A percentile compares a stretch with the other conserved stretches of the same genome.
These are phyloP conservation scores for Solanum chmielewskii DNA, from an alignment of 257 asterid species.

Conservation along the genomic window DNA sequence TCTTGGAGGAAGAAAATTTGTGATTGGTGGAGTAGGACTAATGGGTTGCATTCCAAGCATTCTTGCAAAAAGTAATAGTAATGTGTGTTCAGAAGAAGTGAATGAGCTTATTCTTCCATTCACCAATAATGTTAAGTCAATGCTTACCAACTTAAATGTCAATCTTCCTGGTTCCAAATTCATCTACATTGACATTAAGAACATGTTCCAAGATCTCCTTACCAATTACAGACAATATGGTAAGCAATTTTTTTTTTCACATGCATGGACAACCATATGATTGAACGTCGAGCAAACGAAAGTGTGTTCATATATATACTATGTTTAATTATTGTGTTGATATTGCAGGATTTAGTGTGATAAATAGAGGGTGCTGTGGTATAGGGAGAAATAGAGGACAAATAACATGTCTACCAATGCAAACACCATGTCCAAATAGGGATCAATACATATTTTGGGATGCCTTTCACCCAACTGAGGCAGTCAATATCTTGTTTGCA, in stretches of 20 bases:
- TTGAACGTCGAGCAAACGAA: background rate
- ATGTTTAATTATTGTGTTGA: background rate
- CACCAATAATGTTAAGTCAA: conserved; percentile 47
- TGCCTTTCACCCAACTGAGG: conserved; percentile 27
- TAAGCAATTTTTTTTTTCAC: background rate
- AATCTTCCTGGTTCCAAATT: conserved; percentile 58
- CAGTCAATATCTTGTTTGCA: conserved; percentile 18
- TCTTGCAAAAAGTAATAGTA: conserved; percentile 42
- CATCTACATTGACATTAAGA: conserved; percentile 43
- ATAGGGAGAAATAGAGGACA: conserved; percentile 2
- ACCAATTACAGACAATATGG: conserved; percentile 59
- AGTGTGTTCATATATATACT: background rate
- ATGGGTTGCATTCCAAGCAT: conserved; percentile 93
- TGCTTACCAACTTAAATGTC: conserved; percentile 46
- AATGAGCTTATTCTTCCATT: conserved; percentile 56
- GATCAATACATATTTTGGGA: conserved; percentile 37
- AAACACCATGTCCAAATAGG: conserved; percentile 22
- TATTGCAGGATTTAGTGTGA: conserved; percentile 27
- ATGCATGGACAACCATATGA: background rate
- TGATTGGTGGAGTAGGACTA: conserved; percentile 66
- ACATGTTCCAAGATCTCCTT: conserved; percentile 73
- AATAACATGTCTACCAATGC: conserved; percentile 8
- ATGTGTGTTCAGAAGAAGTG: conserved; percentile 54
- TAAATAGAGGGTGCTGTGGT: conserved; percentile 29
- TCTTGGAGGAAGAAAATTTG: conserved; percentile 89